phyloP scores from a whole-genome alignment of 179 eudicot species.

The Beta lomatogona region DNA sequence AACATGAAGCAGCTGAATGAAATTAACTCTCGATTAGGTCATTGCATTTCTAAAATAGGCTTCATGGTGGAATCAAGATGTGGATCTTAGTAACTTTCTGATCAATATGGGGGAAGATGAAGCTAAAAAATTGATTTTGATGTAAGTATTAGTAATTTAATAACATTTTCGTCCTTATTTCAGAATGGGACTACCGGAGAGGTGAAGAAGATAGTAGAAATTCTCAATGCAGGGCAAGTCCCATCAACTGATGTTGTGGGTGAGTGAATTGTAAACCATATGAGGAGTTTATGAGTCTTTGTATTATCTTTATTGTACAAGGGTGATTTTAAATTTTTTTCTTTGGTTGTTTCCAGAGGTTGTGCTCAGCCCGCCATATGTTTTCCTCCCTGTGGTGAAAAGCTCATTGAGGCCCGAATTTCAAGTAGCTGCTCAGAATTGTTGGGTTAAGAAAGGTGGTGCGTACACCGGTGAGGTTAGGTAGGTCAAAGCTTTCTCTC shows the following conservation, averaged over 20 bases:
- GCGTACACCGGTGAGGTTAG: slow-evolving; percentile 93
- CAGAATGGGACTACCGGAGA: slow-evolving; percentile 79
- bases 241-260: slow-evolving; percentile 77
- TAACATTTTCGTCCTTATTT: background rate
- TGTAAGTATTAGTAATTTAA: background rate
- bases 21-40: no score
- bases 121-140: background rate
- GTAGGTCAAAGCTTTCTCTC: slow-evolving; percentile 38
- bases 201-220: slow-evolving; percentile 69
- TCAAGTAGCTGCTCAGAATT: slow-evolving; percentile 89
- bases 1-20: background rate
- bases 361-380: slow-evolving; percentile 82
- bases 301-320: background rate
- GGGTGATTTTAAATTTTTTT: background rate
- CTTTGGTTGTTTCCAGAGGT: slow-evolving; percentile 55
- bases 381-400: slow-evolving; percentile 68
- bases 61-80: background rate
- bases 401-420: slow-evolving; percentile 59
- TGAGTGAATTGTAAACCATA: slow-evolving; percentile 29
- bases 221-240: slow-evolving; percentile 55
- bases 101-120: background rate
- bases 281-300: background rate
- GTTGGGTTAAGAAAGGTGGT: slow-evolving; percentile 95
- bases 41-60: background rate
- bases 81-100: background rate